Evolutionary conservation across 192 early-diverging fungal species (phyloP), one percentile per base, ranked within the genome.

Genomic region (Dissophora globulifera): DNA sequence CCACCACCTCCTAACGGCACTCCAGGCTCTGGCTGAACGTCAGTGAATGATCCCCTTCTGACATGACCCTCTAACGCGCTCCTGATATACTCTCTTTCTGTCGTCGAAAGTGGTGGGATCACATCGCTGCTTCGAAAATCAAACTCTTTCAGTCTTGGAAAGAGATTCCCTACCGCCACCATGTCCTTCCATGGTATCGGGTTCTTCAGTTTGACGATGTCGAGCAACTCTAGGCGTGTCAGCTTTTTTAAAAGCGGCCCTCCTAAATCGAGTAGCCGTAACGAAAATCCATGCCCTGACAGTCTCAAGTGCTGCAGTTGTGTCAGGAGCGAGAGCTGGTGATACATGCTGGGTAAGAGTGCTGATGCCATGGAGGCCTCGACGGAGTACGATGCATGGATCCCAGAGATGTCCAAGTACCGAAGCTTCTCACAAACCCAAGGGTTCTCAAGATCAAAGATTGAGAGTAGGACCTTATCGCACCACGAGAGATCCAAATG

Each of bases 371-470:
- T 23, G 0, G 48, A 17, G 6, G 27, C 45, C 4, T 75, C 71
- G 0, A 45, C 61, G 9, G 48, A 56, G 12, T 65, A 53, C 9
- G 40, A 35, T 25, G 49, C 40, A 31, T 63, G 55, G 35, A 75
- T 75, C 17, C 71, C 71, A 22, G 71, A 75, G 2, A 75, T 66
- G 45, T 75, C 71, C 2, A 75, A 35, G 40, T 75, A 58, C 13
- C 33, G 42, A 19, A 75, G 56, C 16, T 26, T 15, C 12, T 55
- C 17, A 22, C 71, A 75, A 12, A 49, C 57, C 71, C 71, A 75
- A 17, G 71, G 43, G 1, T 25, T 23, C 2, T 47, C 33, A 3
- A 20, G 6, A 12, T 65, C 43, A 66, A 75, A 75, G 42, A 75
- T 50, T 1, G 50, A 47, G 3, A 75, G 58, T 29, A 52, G 38